phyloP scores from a whole-genome alignment of 1,139 yeast genomes.

The Sugiyamaella castrensis region DNA sequence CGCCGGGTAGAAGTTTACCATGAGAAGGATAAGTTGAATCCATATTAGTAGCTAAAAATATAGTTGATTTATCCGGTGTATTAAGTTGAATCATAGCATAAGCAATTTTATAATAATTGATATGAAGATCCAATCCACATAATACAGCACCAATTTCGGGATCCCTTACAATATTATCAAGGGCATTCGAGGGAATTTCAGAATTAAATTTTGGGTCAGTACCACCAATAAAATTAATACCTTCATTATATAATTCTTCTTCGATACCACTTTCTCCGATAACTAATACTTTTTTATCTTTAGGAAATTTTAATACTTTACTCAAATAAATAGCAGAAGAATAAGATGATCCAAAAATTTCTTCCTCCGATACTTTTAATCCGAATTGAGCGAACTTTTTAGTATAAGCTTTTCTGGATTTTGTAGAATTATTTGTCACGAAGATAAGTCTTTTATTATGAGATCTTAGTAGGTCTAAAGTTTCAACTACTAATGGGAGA shows the following conservation, averaged over 20 bases:
- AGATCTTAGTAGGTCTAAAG: conserved; percentile 54
- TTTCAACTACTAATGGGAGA: conserved; percentile 69
- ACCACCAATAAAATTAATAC: conserved; percentile 74
- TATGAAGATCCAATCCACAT: conserved; percentile 73
- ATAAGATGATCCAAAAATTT: conserved; percentile 87
- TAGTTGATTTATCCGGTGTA: conserved; percentile 50
- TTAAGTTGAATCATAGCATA: conserved; percentile 77
- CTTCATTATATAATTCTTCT: conserved; percentile 64
- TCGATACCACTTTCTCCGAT: conserved; percentile 82
- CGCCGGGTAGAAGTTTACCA: conserved; percentile 86
- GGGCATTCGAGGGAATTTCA: conserved; percentile 34
- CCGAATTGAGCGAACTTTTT: conserved; percentile 76
- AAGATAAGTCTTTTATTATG: conserved; percentile 67
- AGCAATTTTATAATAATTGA: conserved; percentile 80
- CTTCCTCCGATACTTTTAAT: conserved; percentile 59
- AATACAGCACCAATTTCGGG: conserved; percentile 80
- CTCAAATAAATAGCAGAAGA: conserved; percentile 86
- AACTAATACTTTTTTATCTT: conserved; percentile 76
- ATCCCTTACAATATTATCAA: conserved; percentile 49
- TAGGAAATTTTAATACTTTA: conserved; percentile 68
- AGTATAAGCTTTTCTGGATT: conserved; percentile 74
- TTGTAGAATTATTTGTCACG: conserved; percentile 94
- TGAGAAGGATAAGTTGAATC: conserved; percentile 93
- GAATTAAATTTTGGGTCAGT: conserved; percentile 43
- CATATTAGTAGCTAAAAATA: conserved; percentile 90